phyloP scores from a whole-genome alignment of 2,329 filamentous ascomycete genomes.

The Aspergillus clavatus region DNA sequence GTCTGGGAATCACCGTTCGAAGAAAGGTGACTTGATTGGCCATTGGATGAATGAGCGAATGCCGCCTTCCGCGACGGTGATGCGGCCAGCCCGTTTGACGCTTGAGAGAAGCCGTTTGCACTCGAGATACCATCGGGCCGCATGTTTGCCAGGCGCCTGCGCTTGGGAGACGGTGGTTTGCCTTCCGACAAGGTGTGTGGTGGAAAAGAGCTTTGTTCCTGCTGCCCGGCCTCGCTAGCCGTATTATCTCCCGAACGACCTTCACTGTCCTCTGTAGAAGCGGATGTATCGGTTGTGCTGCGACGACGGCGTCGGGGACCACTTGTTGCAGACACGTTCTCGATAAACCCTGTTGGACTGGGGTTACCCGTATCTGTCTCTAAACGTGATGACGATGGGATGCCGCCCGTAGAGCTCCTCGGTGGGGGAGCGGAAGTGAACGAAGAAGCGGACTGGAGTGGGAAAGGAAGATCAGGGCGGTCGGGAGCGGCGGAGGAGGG shows the following conservation, averaged over 20 bases:
- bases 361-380: conserved; percentile 8
- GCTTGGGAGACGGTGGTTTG: conserved; percentile 47
- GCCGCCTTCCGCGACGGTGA: conserved; percentile 47
- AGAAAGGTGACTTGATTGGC: conserved; percentile 41
- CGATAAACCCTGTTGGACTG: conserved; percentile 10
- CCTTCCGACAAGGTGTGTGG: conserved; percentile 26
- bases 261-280: conserved; percentile 16
- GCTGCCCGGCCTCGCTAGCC: conserved; percentile 24
- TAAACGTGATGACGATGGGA: conserved; percentile 19
- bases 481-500: conserved; percentile 63
- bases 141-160: conserved; percentile 59
- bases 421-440: conserved; percentile 36
- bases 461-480: conserved; percentile 57
- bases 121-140: conserved; percentile 54
- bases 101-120: conserved; percentile 53
- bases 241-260: conserved; percentile 20
- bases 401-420: conserved; percentile 17
- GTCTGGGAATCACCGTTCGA: conserved; percentile 37
- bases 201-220: conserved; percentile 20
- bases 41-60: conserved; percentile 49
- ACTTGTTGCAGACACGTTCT: conserved; percentile 13
- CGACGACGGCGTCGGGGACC: conserved; percentile 28
- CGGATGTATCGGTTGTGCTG: conserved; percentile 25
- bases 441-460: conserved; percentile 47
- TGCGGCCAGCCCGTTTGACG: conserved; percentile 53